Percentiles rank a stretch among this genome's conserved stretches.
These are phyloP conservation scores for Arthroderma sp. DNA, from an alignment of 2,329 filamentous ascomycete species.

Conservation along the genomic window DNA sequence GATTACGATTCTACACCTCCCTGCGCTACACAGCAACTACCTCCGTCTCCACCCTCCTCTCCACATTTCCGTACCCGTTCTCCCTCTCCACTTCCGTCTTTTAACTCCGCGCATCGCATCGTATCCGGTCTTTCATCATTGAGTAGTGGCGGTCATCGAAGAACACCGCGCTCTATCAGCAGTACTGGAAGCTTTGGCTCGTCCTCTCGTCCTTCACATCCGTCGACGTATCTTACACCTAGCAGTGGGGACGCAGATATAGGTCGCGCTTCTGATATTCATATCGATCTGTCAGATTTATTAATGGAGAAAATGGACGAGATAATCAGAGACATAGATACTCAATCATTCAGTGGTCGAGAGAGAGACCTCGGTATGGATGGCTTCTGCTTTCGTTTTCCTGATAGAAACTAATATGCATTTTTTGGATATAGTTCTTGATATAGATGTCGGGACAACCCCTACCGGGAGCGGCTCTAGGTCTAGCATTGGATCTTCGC, in stretches of 20 bases:
- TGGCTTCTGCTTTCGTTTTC: not conserved
- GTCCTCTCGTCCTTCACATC: no score
- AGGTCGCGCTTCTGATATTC: slow-evolving; percentile 23
- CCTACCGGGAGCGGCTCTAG: no score
- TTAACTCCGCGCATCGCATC: no score
- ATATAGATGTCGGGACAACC: not conserved
- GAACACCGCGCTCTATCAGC: no score
- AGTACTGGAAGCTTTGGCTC: no score
- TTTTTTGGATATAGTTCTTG: slow-evolving; percentile 1
- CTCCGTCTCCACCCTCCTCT: slow-evolving; percentile 2
- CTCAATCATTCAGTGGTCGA: slow-evolving; percentile 41
- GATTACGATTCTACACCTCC: not conserved
- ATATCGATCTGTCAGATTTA: slow-evolving; percentile 37
- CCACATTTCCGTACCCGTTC: not conserved
- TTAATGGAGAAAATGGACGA: slow-evolving; percentile 51
- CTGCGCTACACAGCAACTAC: not conserved
- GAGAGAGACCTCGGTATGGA: slow-evolving; percentile 21
- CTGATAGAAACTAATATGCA: slow-evolving; percentile 1
- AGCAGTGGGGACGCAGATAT: slow-evolving; percentile 8
- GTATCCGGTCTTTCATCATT: no score
- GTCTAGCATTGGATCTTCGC: no score
- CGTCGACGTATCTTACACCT: no score
- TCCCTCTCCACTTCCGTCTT: not conserved
- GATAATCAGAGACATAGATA: slow-evolving; percentile 60
- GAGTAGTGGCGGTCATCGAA: no score